Evolutionary conservation across 768 basidiomycete species (phyloP), one percentile per base, ranked within the genome.

Genomic region (Mycena latifolia): DNA sequence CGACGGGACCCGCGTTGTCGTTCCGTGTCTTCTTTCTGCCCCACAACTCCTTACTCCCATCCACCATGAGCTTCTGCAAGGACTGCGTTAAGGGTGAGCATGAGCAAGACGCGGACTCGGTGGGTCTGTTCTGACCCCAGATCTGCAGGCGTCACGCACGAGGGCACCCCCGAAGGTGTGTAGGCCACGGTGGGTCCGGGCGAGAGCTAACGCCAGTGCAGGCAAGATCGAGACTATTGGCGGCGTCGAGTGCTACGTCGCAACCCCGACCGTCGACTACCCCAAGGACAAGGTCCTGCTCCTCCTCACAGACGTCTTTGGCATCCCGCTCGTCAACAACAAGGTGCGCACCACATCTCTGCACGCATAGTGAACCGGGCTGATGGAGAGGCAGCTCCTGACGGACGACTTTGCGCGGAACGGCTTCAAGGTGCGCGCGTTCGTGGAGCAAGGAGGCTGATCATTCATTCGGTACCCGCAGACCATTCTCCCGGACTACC

Each of bases 231-330:
- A 46, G 45, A 25, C 14, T 5, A 31, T 51, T 5, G 79, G 75
- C 27, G 88, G 86, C 3, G 79, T 88, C 50, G 72, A 77, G 10
- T 79, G 77, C 66, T 90, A 91, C 65, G 79, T 88, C 55, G 84
- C 85, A 1, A 87, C 84, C 1, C 89, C 89, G 15, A 73, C 79
- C 0, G 69, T 70, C 3, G 82, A 84, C 41, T 88, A 86, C 63
- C 76, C 83, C 57, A 85, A 87, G 75, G 80, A 85, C 68, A 89
- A 88, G 73, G 86, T 82, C 28, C 57, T 90, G 52, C 80, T 91
- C 28, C 86, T 79, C 78, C 73, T 90, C 27, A 61, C 85, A 4
- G 89, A 88, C 66, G 77, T 82, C 50, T 88, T 86, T 62, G 89
- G 88, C 10, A 71, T 82, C 27, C 77, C 83, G 25, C 75, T 88